phyloP scores from a whole-genome alignment of 495 filamentous ascomycete species.

The Astrothelium subdiscretum region DNA sequence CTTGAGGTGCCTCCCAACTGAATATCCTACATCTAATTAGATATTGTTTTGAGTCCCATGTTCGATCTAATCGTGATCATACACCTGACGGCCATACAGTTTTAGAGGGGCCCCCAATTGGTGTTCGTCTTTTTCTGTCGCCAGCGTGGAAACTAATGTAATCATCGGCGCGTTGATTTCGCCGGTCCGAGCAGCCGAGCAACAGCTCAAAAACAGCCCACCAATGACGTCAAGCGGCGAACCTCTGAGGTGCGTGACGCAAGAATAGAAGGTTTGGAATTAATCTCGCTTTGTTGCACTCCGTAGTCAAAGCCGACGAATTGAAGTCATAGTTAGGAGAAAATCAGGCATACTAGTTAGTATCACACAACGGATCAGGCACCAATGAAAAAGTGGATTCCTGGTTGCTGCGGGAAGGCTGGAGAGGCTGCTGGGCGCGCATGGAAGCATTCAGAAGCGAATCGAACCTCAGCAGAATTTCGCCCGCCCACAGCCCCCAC shows the following conservation, averaged over 20 bases:
- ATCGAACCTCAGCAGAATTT: slow-evolving; percentile 1
- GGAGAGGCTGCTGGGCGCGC: background rate
- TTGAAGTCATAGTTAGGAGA: background rate
- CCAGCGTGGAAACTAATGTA: background rate
- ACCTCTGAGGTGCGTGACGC: background rate
- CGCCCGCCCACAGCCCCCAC: background rate
- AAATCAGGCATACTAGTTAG: background rate
- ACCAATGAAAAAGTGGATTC: background rate
- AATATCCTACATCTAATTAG: no score
- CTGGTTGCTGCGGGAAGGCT: background rate
- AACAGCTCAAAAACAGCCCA: no score
- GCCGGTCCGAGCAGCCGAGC: background rate
- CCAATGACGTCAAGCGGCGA: background rate
- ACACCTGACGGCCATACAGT: no score
- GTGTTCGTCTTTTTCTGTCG: no score
- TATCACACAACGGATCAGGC: background rate
- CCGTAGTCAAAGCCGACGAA: no score
- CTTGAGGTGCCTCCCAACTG: no score
- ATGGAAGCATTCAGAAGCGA: background rate
- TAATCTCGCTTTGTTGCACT: background rate
- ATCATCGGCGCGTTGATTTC: background rate
- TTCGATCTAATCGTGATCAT: no score
- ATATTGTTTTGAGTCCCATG: no score
- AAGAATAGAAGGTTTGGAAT: no score
- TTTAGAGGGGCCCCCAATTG: no score